Base-by-base conservation (phyloP, 2,329 filamentous ascomycete species). In the Fonsecaea multimorphosa region DNA sequence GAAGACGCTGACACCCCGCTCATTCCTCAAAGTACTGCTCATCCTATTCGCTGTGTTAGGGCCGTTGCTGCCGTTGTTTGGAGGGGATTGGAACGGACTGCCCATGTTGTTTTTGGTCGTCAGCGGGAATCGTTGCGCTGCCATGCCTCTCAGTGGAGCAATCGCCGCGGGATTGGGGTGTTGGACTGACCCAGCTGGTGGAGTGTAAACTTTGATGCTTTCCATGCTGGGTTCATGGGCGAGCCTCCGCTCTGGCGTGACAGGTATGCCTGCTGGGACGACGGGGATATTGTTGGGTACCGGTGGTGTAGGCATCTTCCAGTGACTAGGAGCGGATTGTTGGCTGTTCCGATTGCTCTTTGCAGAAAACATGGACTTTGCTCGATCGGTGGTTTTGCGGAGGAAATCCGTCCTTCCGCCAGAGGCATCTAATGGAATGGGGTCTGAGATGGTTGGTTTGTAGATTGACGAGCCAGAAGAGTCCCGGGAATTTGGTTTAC, bases 131-230 rank as follows among this genome's bases (percentile, higher is more conserved):
- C 69, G 63, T 55, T 70, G 68, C 12, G 67, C 61, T 34, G 66
- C 65, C 70, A 71, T 70, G 19, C 67, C 65, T 31, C 69, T 51
- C 29, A 72, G 40, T 36, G 71, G 71, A 12, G 71, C 64, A 38
- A 72, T 68, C 14, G 61, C 49, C 11, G 70, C 60, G 24, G 60
- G 59, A 32, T 63, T 63, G 46, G 68, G 69, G 29, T 62, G 64
- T 40, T 63, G 61, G 14, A 65, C 57, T 3, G 77, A 73, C 44
- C 73, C 72, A 8, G 75, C 75, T 3, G 76, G 77, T 0, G 81
- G 81, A 16, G 79, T 80, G 67, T 81, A 82, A 3, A 83, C 76
- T 58, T 76, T 78, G 67, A 83, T 83, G 67, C 77, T 82, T 68
- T 82, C 80, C 12, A 75, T 80, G 40, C 77, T 81, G 40, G 72